These are phyloP conservation scores for Hsuehochloa calcarea DNA, from an alignment of 176 grass and related monocot species.

Conservation along the genomic window DNA sequence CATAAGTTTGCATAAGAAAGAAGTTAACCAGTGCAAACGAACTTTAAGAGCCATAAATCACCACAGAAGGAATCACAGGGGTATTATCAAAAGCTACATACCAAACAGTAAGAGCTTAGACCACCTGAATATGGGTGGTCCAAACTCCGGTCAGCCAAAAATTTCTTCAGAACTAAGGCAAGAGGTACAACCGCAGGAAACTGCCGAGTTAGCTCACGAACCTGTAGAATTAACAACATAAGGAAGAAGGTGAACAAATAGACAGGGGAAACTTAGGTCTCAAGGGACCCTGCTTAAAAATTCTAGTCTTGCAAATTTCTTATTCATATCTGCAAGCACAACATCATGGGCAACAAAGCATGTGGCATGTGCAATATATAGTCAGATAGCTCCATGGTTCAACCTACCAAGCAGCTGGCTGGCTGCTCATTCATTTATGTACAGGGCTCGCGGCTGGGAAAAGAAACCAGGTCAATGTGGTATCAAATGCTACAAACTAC, in stretches of 20 bases:
- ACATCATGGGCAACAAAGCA: not conserved
- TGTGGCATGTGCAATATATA: slow-evolving; percentile 6
- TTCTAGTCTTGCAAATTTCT: not conserved
- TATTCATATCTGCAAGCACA: slow-evolving; percentile 17
- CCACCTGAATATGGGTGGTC: slow-evolving; percentile 95
- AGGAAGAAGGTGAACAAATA: slow-evolving; percentile 17
- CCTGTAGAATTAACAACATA: slow-evolving; percentile 54
- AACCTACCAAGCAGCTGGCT: no score
- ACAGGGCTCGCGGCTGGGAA: no score
- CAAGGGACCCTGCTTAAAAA: not conserved
- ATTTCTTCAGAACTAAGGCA: slow-evolving; percentile 91
- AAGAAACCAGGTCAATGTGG: no score
- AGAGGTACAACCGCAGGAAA: slow-evolving; percentile 88
- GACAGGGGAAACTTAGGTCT: slow-evolving; percentile 2
- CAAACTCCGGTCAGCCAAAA: slow-evolving; percentile 92
- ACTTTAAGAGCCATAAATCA: not conserved
- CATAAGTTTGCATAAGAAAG: slow-evolving; percentile 4
- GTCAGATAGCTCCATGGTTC: not conserved
- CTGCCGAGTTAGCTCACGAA: slow-evolving; percentile 77
- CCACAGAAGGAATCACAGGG: not conserved
- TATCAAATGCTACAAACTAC: no score
- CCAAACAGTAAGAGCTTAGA: slow-evolving; percentile 98
- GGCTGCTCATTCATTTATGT: no score
- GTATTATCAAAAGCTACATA: slow-evolving; percentile 39
- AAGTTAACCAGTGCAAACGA: slow-evolving; percentile 3